phyloP scores from a whole-genome alignment of 1,139 yeast species.

The Trichomonascaceae sp. region DNA sequence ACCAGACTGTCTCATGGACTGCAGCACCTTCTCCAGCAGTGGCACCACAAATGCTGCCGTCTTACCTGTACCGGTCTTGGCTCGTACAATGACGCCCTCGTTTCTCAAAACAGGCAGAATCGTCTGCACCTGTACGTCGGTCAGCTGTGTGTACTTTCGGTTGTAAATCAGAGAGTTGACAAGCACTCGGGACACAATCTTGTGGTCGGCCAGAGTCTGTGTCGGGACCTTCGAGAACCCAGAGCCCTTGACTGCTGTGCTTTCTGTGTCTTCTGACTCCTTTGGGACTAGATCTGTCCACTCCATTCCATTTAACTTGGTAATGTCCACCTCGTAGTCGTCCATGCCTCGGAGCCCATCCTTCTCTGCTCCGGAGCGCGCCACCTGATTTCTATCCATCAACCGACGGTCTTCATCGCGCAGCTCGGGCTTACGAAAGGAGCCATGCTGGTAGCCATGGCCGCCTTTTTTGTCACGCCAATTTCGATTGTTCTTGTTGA shows the following conservation, averaged over 20 bases:
- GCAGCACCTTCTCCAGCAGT: constrained; percentile 43
- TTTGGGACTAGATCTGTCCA: constrained; percentile 13
- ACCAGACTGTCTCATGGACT: constrained; percentile 22
- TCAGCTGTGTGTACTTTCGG: constrained; percentile 32
- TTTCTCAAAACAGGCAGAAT: constrained; percentile 49
- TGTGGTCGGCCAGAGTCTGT: constrained; percentile 16
- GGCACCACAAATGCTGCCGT: constrained; percentile 84
- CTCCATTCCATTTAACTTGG: constrained; percentile 8
- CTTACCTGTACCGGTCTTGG: constrained; percentile 94
- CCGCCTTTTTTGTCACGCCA: too few relatives aligned
- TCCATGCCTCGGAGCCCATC: constrained; percentile 23
- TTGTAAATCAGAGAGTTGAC: constrained; percentile 24
- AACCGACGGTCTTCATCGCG: constrained; percentile 5
- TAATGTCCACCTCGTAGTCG: constrained; percentile 18
- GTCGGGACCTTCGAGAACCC: constrained; percentile 24
- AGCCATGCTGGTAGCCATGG: too few relatives aligned
- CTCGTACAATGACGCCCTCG: constrained; percentile 65
- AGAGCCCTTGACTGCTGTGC: constrained; percentile 5
- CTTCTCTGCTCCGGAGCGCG: constrained; percentile 16
- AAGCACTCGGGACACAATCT: constrained; percentile 21
- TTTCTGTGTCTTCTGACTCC: constrained; percentile 5
- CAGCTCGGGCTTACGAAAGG: too few relatives aligned
- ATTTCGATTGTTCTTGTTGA: too few relatives aligned
- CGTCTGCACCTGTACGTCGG: constrained; percentile 71
- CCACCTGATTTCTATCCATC: constrained; percentile 9